Evolutionary conservation across 495 filamentous ascomycete species (phyloP).

Genomic region (Xylona heveae): DNA sequence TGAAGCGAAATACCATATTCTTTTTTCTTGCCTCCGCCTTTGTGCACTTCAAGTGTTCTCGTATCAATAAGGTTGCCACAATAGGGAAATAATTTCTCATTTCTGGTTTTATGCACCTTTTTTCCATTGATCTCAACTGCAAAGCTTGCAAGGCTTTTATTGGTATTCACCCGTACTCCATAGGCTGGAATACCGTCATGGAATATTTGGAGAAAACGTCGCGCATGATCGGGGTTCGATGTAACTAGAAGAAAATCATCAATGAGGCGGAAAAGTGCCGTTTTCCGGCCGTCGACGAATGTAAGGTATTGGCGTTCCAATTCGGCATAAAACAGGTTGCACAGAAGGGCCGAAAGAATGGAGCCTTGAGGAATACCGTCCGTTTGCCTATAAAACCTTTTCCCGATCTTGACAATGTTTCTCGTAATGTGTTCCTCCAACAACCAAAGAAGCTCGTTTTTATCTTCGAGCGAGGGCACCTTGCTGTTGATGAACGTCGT

Average conservation of each 20-base stretch:
- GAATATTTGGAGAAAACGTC: slow-evolving; percentile 57
- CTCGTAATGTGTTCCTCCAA: slow-evolving; percentile 54
- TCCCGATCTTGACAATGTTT: slow-evolving; percentile 77
- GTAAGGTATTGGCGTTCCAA: slow-evolving; percentile 46
- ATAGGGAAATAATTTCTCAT: slow-evolving; percentile 49
- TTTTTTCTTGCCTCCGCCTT: slow-evolving; percentile 28
- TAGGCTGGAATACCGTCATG: slow-evolving; percentile 54
- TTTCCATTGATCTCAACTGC: slow-evolving; percentile 33
- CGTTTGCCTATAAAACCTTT: slow-evolving; percentile 75
- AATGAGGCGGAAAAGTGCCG: slow-evolving; percentile 57
- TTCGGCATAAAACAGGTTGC: slow-evolving; percentile 86
- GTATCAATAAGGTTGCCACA: slow-evolving; percentile 65
- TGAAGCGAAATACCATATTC: slow-evolving; percentile 15
- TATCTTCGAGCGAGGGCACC: slow-evolving; percentile 25
- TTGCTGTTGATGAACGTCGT: slow-evolving; percentile 58
- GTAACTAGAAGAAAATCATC: slow-evolving; percentile 91
- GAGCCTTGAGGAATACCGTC: slow-evolving; percentile 86
- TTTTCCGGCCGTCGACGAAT: slow-evolving; percentile 38
- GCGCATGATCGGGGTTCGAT: slow-evolving; percentile 36
- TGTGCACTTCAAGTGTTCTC: slow-evolving; percentile 50
- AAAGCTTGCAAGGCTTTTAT: slow-evolving; percentile 80
- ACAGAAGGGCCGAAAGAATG: slow-evolving; percentile 62
- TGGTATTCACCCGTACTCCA: slow-evolving; percentile 53
- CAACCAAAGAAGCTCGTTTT: slow-evolving; percentile 40
- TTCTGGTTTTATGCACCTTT: slow-evolving; percentile 27